Base-by-base conservation (phyloP, 106 monocot species). In the Vanilla planifolia region DNA sequence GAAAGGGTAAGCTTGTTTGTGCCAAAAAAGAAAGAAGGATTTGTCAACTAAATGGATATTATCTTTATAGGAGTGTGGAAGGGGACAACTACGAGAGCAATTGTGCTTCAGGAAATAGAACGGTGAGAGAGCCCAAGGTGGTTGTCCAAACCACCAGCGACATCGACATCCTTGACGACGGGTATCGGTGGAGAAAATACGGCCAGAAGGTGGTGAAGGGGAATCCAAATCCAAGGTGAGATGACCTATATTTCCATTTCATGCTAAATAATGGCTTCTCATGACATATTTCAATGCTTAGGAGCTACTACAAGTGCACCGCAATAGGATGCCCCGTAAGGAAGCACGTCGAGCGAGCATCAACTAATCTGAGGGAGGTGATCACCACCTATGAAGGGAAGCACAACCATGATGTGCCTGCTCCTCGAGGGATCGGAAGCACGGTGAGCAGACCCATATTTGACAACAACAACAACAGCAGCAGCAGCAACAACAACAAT, bases 171-270 rank as follows among this genome's bases (percentile, higher is more conserved):
- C 63, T 76, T 9, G 69, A 76, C 17, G 75, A 76, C 6, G 75
- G 75, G 11, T 76, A 76, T 19, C 64, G 69, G 10, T 76, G 75
- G 75, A 69, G 75, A 27, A 76, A 76, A 22, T 76, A 76, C 32
- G 75, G 75, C 27, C 75, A 76, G 64, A 76, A 76, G 50, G 75
- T 76, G 22, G 75, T 76, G 33, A 76, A 76, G 58, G 75, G 75
- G 17, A 76, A 76, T 64, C 75, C 69, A 32, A 69, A 76, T 41
- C 75, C 75, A 28, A 74, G 74, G 74, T 73, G 32, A 50, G 50
- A 22, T 26, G 22, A 50, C 22, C 11, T 50, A 14, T 6, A 25
- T 21, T 13, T 50, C 11, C 22, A 13, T 50, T 50, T 26, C 50
- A 2, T 50, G 26, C 1, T 9, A 13, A 26, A 50, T 50, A 24